A percentile compares a stretch with the other conserved stretches of the same genome.
phyloP scores from a whole-genome alignment of 2,329 filamentous ascomycete species.

The Beauveria sp. region DNA sequence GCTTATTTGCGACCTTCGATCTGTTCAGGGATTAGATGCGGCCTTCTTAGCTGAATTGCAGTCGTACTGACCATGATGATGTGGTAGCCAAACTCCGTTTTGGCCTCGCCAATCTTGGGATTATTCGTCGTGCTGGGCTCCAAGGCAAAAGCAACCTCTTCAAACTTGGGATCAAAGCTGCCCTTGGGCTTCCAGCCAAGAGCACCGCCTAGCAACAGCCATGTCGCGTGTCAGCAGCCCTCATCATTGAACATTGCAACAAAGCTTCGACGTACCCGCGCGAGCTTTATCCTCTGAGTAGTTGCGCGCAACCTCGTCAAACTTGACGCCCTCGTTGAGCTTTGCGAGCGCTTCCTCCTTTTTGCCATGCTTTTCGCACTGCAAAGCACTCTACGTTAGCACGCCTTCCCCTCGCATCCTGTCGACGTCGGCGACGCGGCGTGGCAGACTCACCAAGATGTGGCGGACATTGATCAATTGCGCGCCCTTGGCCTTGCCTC shows the following conservation, averaged over 20 bases:
- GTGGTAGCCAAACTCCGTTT: constrained; percentile 71
- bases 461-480: constrained; percentile 68
- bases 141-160: constrained; percentile 63
- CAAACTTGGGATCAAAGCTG: constrained; percentile 59
- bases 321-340: constrained; percentile 58
- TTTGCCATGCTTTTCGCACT: constrained; percentile 69
- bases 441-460: constrained; percentile 43
- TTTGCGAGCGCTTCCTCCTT: constrained; percentile 69
- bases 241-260: constrained; percentile 7
- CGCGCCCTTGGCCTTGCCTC: constrained; percentile 42
- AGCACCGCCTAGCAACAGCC: constrained; percentile 48
- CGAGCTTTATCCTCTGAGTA: constrained; percentile 73
- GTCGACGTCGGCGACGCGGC: neutral
- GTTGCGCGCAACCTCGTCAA: constrained; percentile 65
- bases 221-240: neutral
- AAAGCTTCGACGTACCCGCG: constrained; percentile 37
- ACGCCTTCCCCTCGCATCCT: neutral
- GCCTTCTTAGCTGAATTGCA: neutral
- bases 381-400: neutral
- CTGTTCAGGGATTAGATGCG: neutral
- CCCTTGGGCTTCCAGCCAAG: constrained; percentile 68
- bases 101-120: constrained; percentile 61
- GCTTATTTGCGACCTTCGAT: constrained; percentile 33
- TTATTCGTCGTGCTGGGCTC: constrained; percentile 56
- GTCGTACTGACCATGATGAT: constrained; percentile 59